These are phyloP conservation scores for Picea sitchensis DNA, from an alignment of 75 land plant genomes.

Conservation along the genomic window DNA sequence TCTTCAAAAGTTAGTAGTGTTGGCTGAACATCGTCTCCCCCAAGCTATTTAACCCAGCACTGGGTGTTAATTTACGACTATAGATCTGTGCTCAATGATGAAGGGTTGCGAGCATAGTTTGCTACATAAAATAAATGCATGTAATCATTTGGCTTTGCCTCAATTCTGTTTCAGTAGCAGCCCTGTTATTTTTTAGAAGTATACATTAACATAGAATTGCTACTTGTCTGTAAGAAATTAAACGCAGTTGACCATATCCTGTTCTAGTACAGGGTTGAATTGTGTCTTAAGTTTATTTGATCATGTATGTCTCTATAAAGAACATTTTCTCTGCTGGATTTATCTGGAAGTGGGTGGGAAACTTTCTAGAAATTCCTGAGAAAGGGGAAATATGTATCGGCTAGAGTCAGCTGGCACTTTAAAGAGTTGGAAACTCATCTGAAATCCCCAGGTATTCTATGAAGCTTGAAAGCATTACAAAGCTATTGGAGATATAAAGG, in stretches of 20 bases:
- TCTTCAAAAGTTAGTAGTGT: background rate
- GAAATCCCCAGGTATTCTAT: background rate
- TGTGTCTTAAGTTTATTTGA: background rate
- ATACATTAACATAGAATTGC: background rate
- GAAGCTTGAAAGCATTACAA: background rate
- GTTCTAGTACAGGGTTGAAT: background rate
- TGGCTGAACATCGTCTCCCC: background rate
- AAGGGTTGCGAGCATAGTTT: background rate
- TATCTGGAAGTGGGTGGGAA: too few relatives aligned
- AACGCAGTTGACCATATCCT: background rate
- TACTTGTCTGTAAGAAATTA: background rate
- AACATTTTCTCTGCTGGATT: too few relatives aligned
- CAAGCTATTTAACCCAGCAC: background rate
- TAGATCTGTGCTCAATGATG: background rate
- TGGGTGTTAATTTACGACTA: constrained; percentile 3
- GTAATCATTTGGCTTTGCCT: background rate
- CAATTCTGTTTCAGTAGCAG: background rate
- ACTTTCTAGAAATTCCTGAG: background rate
- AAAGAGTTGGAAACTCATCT: background rate
- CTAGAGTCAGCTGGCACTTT: background rate
- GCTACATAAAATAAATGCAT: background rate
- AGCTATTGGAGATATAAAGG: background rate
- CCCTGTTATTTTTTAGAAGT: background rate
- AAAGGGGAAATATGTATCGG: background rate
- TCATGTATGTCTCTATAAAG: background rate